Percentiles rank a stretch among this genome's conserved stretches.
These are phyloP conservation scores for Yarrowia hollandica DNA, from an alignment of 805 yeast genomes.

Conservation along the genomic window DNA sequence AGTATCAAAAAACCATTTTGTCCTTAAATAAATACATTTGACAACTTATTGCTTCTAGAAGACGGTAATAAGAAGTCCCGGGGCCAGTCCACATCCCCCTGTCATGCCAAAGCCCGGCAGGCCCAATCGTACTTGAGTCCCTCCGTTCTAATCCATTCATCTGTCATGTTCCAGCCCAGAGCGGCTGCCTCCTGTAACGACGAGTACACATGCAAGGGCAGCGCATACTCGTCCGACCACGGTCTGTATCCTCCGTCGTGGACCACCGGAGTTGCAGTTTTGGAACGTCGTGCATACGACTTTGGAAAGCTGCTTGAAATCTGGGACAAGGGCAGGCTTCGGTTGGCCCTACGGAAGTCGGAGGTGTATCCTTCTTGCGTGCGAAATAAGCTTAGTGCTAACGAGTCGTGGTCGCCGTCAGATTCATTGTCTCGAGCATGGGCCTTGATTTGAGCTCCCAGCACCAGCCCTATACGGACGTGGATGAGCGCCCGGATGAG, in stretches of 20 bases:
- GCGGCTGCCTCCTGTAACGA: slow-evolving; percentile 46
- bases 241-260: slow-evolving; percentile 42
- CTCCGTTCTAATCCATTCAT: slow-evolving; percentile 43
- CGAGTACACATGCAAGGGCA: slow-evolving; percentile 45
- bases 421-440: background rate
- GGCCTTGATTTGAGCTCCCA: background rate
- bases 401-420: background rate
- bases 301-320: slow-evolving; percentile 34
- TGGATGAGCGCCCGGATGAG: slow-evolving; percentile 40
- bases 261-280: slow-evolving; percentile 30
- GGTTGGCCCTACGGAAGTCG: slow-evolving; percentile 39
- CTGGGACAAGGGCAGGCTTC: slow-evolving; percentile 34
- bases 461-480: background rate
- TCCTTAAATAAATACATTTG: background rate
- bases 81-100: background rate
- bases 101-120: background rate
- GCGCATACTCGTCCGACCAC: slow-evolving; percentile 39
- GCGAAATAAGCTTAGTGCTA: background rate
- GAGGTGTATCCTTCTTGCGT: slow-evolving; percentile 33
- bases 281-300: slow-evolving; percentile 32
- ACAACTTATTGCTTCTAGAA: background rate
- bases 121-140: slow-evolving; percentile 39
- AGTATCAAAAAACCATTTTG: too few relatives aligned
- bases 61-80: background rate
- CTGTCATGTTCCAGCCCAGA: slow-evolving; percentile 41